These are phyloP conservation scores for Adansonia digitata DNA, from an alignment of 345 rosid species.

Conservation along the genomic window DNA sequence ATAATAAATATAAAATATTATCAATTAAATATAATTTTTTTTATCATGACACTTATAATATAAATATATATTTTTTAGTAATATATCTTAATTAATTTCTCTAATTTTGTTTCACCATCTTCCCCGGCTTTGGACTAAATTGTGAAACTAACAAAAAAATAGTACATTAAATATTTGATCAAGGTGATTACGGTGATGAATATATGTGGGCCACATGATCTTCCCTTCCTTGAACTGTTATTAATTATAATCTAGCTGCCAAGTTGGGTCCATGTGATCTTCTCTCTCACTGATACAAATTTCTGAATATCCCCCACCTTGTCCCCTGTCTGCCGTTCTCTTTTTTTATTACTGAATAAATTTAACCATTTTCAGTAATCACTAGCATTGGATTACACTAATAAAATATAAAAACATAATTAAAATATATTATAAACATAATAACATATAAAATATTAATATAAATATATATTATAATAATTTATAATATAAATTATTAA, in stretches of 20 bases:
- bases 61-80: too few relatives aligned
- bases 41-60: too few relatives aligned
- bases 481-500: too few relatives aligned
- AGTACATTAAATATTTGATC: background rate
- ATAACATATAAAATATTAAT: too few relatives aligned
- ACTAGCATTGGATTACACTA: too few relatives aligned
- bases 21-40: too few relatives aligned
- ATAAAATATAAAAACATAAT: too few relatives aligned
- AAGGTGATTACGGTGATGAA: background rate
- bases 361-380: too few relatives aligned
- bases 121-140: background rate
- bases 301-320: background rate
- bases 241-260: background rate
- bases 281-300: constrained; percentile 8
- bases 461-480: too few relatives aligned
- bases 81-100: background rate
- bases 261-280: constrained; percentile 11
- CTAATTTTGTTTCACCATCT: background rate
- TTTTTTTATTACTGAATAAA: background rate
- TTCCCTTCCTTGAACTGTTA: too few relatives aligned
- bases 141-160: background rate
- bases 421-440: too few relatives aligned
- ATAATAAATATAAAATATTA: too few relatives aligned
- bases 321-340: constrained; percentile 1
- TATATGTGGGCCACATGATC: constrained; percentile 20